These are phyloP conservation scores for Saprolegnia parasitica DNA, from an alignment of 352 stramenopile species.

Conservation along the genomic window DNA sequence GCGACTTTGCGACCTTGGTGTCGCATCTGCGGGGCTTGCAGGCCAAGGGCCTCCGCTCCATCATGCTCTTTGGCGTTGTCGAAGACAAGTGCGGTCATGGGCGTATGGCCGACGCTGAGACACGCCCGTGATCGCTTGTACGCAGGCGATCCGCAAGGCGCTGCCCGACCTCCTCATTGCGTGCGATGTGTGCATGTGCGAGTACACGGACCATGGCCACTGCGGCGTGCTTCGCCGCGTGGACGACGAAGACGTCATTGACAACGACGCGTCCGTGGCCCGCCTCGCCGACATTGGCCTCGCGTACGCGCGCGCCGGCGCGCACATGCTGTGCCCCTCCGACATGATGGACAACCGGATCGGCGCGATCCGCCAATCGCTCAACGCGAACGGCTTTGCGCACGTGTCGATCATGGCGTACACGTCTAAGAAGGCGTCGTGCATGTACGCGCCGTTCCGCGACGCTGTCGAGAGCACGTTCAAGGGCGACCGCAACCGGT, in stretches of 20 bases:
- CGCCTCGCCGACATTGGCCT: constrained; percentile 94
- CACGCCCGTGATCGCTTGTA: constrained; percentile 78
- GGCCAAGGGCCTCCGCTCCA: constrained; percentile 66
- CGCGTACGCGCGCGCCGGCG: constrained; percentile 92
- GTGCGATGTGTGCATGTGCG: constrained; percentile 87
- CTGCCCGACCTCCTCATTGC: constrained; percentile 76
- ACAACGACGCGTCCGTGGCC: constrained; percentile 95
- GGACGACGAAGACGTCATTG: constrained; percentile 93
- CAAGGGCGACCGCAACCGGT: constrained; percentile 95
- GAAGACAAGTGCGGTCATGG: constrained; percentile 74
- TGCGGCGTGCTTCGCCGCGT: constrained; percentile 79
- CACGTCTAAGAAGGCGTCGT: constrained; percentile 97
- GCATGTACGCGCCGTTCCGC: constrained; percentile 95
- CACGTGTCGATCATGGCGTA: constrained; percentile 99
- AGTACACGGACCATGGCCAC: constrained; percentile 88
- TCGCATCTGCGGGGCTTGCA: constrained; percentile 62
- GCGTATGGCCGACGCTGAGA: constrained; percentile 63
- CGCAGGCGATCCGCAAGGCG: constrained; percentile 50
- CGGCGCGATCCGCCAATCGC: constrained; percentile 89
- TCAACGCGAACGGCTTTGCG: constrained; percentile 95
- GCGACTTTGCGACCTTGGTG: constrained; percentile 65
- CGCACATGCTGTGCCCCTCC: constrained; percentile 96
- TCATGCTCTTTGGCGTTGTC: constrained; percentile 89
- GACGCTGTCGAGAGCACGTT: constrained; percentile 96
- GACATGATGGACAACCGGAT: constrained; percentile 99